Evolutionary conservation across 2,329 filamentous ascomycete species (phyloP).

Genomic region (Pseudogymnoascus sp.): DNA sequence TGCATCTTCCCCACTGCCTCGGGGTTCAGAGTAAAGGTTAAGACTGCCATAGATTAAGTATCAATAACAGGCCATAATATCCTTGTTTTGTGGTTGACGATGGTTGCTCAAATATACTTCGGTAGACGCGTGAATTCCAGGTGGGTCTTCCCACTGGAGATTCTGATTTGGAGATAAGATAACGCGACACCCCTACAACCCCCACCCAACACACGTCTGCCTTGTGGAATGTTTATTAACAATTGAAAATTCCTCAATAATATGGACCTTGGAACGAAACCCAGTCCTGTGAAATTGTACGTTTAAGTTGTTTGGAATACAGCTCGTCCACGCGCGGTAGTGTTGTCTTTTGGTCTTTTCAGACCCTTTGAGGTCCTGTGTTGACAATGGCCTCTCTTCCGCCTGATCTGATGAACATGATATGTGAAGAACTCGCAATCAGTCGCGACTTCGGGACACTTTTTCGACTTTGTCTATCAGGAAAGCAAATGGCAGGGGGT

Average conservation of each 20-base stretch:
- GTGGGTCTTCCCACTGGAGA: neutral
- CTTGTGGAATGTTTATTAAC: neutral
- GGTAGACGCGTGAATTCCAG: neutral
- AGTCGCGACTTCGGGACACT: slow-evolving; percentile 51
- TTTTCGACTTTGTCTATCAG: slow-evolving; percentile 49
- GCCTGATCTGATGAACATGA: slow-evolving; percentile 48
- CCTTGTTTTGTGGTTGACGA: neutral
- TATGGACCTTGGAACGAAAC: neutral
- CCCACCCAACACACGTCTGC: neutral
- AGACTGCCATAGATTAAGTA: slow-evolving; percentile 44
- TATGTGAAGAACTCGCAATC: slow-evolving; percentile 50
- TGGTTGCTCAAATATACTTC: neutral
- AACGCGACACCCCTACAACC: neutral
- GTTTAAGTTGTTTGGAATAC: neutral
- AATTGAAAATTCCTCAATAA: neutral
- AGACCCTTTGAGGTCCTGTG: neutral
- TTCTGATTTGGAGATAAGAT: neutral
- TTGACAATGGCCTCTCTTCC: slow-evolving; percentile 36
- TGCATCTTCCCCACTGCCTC: slow-evolving; percentile 64
- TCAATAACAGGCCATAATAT: neutral
- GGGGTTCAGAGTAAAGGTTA: slow-evolving; percentile 66
- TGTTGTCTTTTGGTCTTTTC: neutral
- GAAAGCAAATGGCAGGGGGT: slow-evolving; percentile 46
- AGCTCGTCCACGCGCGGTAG: neutral
- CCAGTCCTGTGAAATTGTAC: neutral